A percentile compares a stretch with the other conserved stretches of the same genome.
phyloP scores from a whole-genome alignment of 1,139 yeast species.

The Taphrina communis region DNA sequence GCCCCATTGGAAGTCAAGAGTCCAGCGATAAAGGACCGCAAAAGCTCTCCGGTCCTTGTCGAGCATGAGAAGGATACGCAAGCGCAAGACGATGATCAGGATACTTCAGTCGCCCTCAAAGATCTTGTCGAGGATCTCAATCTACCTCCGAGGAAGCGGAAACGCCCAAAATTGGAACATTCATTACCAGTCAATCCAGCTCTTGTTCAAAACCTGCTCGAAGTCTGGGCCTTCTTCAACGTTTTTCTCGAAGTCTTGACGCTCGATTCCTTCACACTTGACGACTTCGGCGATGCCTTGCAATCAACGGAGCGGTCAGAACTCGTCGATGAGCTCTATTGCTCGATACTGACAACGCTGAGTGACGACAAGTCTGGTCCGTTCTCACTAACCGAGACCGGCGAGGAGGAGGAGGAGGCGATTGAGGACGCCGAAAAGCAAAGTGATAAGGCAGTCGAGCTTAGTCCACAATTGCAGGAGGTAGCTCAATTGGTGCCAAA shows the following conservation, averaged over 20 bases:
- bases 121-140: slow-evolving; percentile 45
- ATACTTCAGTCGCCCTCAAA: slow-evolving; percentile 8
- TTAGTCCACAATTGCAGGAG: background rate
- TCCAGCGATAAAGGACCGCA: slow-evolving; percentile 41
- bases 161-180: slow-evolving; percentile 46
- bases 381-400: slow-evolving; percentile 42
- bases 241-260: slow-evolving; percentile 68
- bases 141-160: slow-evolving; percentile 33
- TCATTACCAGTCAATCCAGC: slow-evolving; percentile 41
- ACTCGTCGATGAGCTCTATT: slow-evolving; percentile 72
- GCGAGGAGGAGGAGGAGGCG: slow-evolving; percentile 40
- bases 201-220: slow-evolving; percentile 54
- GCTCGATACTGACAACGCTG: slow-evolving; percentile 56
- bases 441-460: slow-evolving; percentile 44
- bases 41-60: slow-evolving; percentile 44
- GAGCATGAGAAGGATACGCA: slow-evolving; percentile 38
- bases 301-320: slow-evolving; percentile 60
- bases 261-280: slow-evolving; percentile 77
- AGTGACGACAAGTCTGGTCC: slow-evolving; percentile 48
- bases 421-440: slow-evolving; percentile 45
- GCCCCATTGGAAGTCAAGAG: slow-evolving; percentile 47
- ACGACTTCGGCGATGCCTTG: slow-evolving; percentile 72
- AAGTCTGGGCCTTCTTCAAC: slow-evolving; percentile 76
- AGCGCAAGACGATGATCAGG: slow-evolving; percentile 45
- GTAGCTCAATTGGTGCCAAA: slow-evolving; percentile 48